Base-by-base conservation (phyloP, 768 basidiomycete species). In the Paxillus ammoniavirescens region DNA sequence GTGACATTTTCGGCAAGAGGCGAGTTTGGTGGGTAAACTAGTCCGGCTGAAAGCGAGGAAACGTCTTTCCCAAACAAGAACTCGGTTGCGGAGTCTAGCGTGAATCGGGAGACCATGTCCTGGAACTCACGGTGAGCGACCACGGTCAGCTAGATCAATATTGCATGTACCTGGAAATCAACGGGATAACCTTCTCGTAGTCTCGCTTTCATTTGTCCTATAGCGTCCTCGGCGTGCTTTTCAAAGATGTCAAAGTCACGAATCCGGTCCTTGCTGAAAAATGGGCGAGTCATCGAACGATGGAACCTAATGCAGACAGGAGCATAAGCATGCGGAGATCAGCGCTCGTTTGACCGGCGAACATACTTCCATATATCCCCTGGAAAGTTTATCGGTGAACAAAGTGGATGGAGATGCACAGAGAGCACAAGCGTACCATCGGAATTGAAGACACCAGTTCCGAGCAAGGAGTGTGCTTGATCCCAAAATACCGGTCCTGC, bases 361-460 rank as follows among this genome's bases (percentile, higher is more conserved):
- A n/a, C 68, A 41, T 49, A 83, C 77, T 83, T 85, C 83, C 83
- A 85, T 66, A 76, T 75, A 2, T 82, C 81, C 15, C 78, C 79
- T 79, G 47, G 38, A 33, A 57, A 23, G 37, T 1, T 26, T 33
- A 14, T 15, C 28, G 17, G 33, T 60, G 14, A 54, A 28, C 38
- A 38, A 26, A 21, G 7, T 31, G 17, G 21, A 18, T 8, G 26
- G 31, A 12, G 38, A 30, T 45, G 36, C 47, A 35, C 31, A 28
- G 15, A 15, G 10, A 14, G 17, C 13, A 12, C 14, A 2, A 48
- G 26, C 47, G 28, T 59, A 77, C 82, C 80, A 60, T 83, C 81
- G 2, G 80, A 74, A 55, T 79, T 82, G 67, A 86, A 84, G 0
- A 86, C 82, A 0, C 84, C 84, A 5, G 74, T 74, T 13, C 84